Conservation (phyloP, 768 basidiomycete genomes). For the Suillus paluster region DNA sequence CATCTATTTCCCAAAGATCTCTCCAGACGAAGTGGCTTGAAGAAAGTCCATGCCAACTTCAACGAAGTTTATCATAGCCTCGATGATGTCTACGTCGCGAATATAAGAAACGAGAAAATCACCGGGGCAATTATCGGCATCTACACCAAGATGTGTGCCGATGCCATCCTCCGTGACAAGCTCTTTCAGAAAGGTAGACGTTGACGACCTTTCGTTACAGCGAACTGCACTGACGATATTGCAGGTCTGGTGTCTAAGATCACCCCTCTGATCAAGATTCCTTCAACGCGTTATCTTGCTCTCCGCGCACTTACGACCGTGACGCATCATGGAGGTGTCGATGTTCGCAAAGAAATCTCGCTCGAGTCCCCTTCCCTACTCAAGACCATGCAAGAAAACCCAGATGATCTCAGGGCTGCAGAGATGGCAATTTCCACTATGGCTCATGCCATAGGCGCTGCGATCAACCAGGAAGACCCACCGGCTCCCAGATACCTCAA, state of each 20-base stretch:
- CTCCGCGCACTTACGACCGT: slow-evolving; percentile 60
- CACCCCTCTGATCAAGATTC: slow-evolving; percentile 54
- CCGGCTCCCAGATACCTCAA: slow-evolving; percentile 43
- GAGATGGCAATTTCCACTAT: slow-evolving; percentile 57
- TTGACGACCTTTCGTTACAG: not conserved
- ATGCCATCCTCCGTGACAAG: slow-evolving; percentile 62
- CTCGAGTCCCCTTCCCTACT: slow-evolving; percentile 44
- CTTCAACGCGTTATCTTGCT: slow-evolving; percentile 54
- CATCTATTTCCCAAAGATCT: slow-evolving; percentile 47
- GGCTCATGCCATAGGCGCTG: slow-evolving; percentile 53
- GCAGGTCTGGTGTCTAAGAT: slow-evolving; percentile 62
- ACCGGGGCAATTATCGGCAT: slow-evolving; percentile 63
- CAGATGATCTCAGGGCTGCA: slow-evolving; percentile 52
- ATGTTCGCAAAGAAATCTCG: slow-evolving; percentile 56
- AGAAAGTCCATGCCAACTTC: slow-evolving; percentile 65
- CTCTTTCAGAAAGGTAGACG: slow-evolving; percentile 57
- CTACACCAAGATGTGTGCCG: slow-evolving; percentile 65
- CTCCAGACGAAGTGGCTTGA: slow-evolving; percentile 58
- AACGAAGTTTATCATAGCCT: slow-evolving; percentile 53
- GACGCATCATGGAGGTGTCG: slow-evolving; percentile 62
- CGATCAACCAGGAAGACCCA: slow-evolving; percentile 44
- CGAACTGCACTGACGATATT: not conserved
- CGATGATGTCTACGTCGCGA: slow-evolving; percentile 50
- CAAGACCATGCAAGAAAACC: slow-evolving; percentile 50
- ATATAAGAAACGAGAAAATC: slow-evolving; percentile 49